Evolutionary conservation across 805 yeast genomes (phyloP), one percentile per base, ranked within the genome.

Genomic region (Saccharomycopsis fodiens): DNA sequence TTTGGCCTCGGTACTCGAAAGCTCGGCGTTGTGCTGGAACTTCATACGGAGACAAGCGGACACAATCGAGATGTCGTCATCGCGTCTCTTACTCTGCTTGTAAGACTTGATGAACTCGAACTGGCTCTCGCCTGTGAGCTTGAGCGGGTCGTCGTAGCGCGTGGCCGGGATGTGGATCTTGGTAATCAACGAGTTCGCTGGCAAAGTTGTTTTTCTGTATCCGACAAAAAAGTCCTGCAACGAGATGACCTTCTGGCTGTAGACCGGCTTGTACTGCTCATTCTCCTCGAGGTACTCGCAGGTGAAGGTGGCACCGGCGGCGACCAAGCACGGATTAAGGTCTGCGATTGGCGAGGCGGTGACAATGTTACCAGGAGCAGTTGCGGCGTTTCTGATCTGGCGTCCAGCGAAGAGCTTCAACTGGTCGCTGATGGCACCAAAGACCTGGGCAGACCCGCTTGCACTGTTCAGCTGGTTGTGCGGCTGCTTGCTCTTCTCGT

Each of bases 311-410:
- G 73, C 72, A 46, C 65, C 65, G 22, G 69, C 63, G 3, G 72
- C 65, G 8, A 69, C 70, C 41, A 70, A 57, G 4, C 69, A 63
- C 3, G 75, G 75, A 52, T 70, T 70, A 56, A 70, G 52, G 52
- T 70, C 76, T 1, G 75, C 67, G 47, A 70, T 70, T 17, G 76
- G 76, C 3, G 73, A 67, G 2, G 75, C 75, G 1, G 76, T 70
- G 16, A 70, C 73, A 37, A 70, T 69, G 36, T 68, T 68, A 32
- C 76, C 76, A 1, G 74, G 73, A 1, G 74, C 69, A 8, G 74
- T 70, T 13, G 74, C 76, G 6, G 69, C 74, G 47, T 70, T 70
- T 45, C 76, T 62, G 44, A 70, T 69, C 48, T 72, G 75, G 30
- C 74, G 59, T 1, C 75, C 74, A 0, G 76, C 76, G 55, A 70